Conservation (phyloP, 2,329 filamentous ascomycete genomes). For the Pseudogymnoascus sp. region DNA sequence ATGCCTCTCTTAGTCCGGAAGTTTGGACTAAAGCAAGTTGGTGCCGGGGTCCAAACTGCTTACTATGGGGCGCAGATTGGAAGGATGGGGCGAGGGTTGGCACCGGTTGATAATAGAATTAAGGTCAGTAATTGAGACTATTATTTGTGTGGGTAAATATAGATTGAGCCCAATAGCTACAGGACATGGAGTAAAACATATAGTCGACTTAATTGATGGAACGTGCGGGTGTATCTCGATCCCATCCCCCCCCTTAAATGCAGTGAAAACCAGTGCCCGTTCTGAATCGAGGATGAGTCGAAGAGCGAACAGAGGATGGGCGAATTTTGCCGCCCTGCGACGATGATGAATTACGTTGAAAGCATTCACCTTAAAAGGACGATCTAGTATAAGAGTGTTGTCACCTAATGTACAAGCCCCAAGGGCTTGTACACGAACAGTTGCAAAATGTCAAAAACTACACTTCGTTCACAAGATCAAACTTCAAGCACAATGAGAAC, state of each 20-base stretch:
- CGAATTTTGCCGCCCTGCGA: constrained; percentile 9
- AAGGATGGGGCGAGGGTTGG: constrained; percentile 21
- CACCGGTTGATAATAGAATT: constrained; percentile 8
- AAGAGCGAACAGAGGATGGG: constrained; percentile 14
- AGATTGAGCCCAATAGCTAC: background rate
- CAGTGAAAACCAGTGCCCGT: constrained; percentile 18
- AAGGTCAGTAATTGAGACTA: background rate
- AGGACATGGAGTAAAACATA: background rate
- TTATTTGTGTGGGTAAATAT: background rate
- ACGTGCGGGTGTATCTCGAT: too few species aligned
- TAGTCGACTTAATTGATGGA: background rate
- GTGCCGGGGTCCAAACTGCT: constrained; percentile 14
- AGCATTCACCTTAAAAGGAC: background rate
- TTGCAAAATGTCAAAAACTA: constrained; percentile 15
- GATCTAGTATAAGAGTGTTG: background rate
- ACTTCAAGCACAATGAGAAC: background rate
- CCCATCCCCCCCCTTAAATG: constrained; percentile 15
- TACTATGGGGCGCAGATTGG: constrained; percentile 27
- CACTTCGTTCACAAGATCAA: constrained; percentile 13
- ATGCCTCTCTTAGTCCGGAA: background rate
- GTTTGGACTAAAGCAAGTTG: constrained; percentile 13
- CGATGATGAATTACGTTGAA: constrained; percentile 9
- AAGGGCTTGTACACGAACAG: constrained; percentile 1
- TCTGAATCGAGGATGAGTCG: constrained; percentile 15
- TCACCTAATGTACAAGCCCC: constrained; percentile 1